These are phyloP conservation scores for Wickerhamomyces sp. DNA, from an alignment of 1,139 yeast species.

Conservation along the genomic window DNA sequence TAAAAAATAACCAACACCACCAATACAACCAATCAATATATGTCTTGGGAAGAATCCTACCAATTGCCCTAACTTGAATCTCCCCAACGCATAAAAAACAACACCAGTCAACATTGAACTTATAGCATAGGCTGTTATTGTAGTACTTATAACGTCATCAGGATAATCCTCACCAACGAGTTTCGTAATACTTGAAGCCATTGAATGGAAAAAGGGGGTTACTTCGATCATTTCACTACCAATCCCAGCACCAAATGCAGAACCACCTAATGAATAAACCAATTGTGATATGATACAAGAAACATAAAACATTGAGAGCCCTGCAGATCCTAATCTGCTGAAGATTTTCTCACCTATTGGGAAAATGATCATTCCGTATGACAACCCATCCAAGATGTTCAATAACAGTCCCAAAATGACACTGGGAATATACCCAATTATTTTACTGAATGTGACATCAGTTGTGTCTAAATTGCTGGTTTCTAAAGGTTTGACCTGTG, in stretches of 20 bases:
- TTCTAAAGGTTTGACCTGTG: constrained; percentile 9
- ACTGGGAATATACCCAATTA: constrained; percentile 36
- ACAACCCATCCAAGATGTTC: constrained; percentile 86
- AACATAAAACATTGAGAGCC: constrained; percentile 89
- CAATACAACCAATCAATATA: constrained; percentile 93
- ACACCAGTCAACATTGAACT: constrained; percentile 84
- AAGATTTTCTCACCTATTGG: constrained; percentile 82
- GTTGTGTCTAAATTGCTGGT: neutral
- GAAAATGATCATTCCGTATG: constrained; percentile 96
- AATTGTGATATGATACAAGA: constrained; percentile 86
- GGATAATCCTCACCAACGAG: constrained; percentile 50
- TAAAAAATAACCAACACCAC: constrained; percentile 95
- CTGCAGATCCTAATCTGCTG: constrained; percentile 77
- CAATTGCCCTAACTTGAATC: constrained; percentile 71
- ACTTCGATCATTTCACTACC: constrained; percentile 99
- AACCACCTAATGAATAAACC: constrained; percentile 85
- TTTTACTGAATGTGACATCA: constrained; percentile 12
- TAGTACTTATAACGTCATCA: constrained; percentile 75
- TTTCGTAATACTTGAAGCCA: constrained; percentile 71
- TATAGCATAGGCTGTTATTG: constrained; percentile 78
- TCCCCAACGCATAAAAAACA: constrained; percentile 74
- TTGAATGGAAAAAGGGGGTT: constrained; percentile 94
- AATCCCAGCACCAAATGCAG: constrained; percentile 82
- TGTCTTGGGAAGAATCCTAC: constrained; percentile 97
- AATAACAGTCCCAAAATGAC: constrained; percentile 80